Conservation (phyloP, 2,329 filamentous ascomycete genomes). For the Berkeleyomyces rouxiae region DNA sequence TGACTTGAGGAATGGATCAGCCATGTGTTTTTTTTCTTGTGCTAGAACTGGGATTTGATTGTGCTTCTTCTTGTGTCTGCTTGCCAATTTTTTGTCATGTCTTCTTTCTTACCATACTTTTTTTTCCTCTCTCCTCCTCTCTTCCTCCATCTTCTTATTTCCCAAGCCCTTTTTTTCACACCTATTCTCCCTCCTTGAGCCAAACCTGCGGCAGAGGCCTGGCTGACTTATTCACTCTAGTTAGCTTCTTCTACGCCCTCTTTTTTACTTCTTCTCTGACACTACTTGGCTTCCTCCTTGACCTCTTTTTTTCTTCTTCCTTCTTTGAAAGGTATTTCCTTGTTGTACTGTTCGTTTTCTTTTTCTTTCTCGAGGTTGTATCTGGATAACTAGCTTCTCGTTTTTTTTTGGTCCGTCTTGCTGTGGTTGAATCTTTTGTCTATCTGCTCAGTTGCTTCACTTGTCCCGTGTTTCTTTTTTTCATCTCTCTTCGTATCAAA, state of each 20-base stretch:
- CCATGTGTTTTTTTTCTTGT: conserved; percentile 16
- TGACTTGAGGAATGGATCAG: conserved; percentile 19
- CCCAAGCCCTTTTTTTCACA: too few species aligned
- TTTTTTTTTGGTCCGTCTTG: conserved; percentile 15
- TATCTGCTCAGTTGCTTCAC: neutral
- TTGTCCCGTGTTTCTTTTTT: conserved; percentile 11
- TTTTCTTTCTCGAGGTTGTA: conserved; percentile 16
- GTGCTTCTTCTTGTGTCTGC: neutral
- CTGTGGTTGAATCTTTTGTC: neutral
- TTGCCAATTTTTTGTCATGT: conserved; percentile 10
- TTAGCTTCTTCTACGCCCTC: conserved; percentile 11
- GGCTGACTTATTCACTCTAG: conserved; percentile 9
- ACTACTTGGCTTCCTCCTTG: conserved; percentile 9
- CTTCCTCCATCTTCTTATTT: neutral
- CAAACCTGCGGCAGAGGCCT: too few species aligned
- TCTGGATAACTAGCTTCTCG: conserved; percentile 1
- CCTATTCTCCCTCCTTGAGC: too few species aligned
- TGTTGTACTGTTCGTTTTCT: conserved; percentile 15
- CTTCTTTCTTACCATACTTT: conserved; percentile 13
- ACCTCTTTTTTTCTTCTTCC: conserved; percentile 14
- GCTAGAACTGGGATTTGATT: conserved; percentile 10
- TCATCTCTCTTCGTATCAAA: neutral
- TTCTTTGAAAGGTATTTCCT: neutral
- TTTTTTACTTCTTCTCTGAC: conserved; percentile 14
- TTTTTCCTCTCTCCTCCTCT: conserved; percentile 13